Evolutionary conservation across 495 filamentous ascomycete species (phyloP).

Genomic region (Platismatia glauca): DNA sequence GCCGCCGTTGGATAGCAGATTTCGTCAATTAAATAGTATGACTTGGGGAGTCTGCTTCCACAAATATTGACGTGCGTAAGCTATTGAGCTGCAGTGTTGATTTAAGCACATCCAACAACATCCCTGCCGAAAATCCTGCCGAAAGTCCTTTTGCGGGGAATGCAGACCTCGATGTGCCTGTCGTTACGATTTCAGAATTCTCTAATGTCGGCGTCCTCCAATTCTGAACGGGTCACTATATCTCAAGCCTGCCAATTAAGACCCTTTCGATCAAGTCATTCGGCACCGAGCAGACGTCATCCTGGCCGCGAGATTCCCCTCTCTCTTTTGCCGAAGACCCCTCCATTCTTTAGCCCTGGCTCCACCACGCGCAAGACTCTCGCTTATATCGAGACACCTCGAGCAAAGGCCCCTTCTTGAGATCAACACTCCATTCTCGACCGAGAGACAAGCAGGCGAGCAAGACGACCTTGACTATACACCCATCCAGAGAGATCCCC

Average conservation of each 20-base stretch:
- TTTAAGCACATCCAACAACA: neutral
- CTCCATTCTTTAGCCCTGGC: constrained; percentile 40
- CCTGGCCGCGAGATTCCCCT: constrained; percentile 23
- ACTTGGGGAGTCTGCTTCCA: neutral
- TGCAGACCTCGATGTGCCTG: neutral
- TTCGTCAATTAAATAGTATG: neutral
- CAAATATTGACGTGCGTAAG: no score
- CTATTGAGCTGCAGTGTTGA: neutral
- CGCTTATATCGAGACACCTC: constrained; percentile 76
- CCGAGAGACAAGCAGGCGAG: constrained; percentile 46
- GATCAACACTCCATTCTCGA: constrained; percentile 60
- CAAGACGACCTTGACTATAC: constrained; percentile 53
- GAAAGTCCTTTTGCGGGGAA: neutral
- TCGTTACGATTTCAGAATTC: neutral
- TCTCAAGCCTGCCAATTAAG: neutral
- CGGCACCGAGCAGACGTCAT: constrained; percentile 22
- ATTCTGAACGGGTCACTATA: no score
- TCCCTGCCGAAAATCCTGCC: neutral
- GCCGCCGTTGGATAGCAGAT: neutral
- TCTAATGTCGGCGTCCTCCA: no score
- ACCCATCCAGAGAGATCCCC: constrained; percentile 36
- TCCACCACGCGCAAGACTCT: constrained; percentile 58
- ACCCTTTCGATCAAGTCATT: neutral
- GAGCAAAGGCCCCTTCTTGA: constrained; percentile 52
- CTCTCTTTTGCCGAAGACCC: constrained; percentile 27